A percentile compares a stretch with the other conserved stretches of the same genome.
Conservation (phyloP, 495 filamentous ascomycete genomes). For the Aspergillus campestris region DNA sequence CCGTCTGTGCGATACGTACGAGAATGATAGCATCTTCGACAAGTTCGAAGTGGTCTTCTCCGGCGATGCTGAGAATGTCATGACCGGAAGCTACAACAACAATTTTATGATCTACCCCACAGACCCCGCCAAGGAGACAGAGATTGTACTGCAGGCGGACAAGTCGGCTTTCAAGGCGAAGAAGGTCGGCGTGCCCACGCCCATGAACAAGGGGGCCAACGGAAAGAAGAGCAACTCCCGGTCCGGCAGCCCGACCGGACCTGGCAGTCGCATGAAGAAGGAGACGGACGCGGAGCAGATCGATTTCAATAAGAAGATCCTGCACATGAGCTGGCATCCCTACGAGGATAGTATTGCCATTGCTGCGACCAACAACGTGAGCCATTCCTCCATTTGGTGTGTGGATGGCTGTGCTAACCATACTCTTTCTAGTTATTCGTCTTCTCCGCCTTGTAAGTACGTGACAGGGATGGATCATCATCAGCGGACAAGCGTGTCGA, state of each 20-base stretch:
- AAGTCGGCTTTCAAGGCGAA: conserved; percentile 99
- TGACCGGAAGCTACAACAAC: conserved; percentile 99
- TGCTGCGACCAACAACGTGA: conserved; percentile 97
- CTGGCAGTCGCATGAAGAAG: conserved; percentile 92
- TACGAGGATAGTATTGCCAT: conserved; percentile 99
- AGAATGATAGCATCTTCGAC: conserved; percentile 99
- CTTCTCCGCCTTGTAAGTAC: conserved; percentile 84
- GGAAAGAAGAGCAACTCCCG: conserved; percentile 79
- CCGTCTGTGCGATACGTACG: conserved; percentile 93
- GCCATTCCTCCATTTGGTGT: conserved; percentile 16
- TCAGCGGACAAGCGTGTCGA: conserved; percentile 23
- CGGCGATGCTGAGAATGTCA: conserved; percentile 95
- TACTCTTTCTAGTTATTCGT: conserved; percentile 66
- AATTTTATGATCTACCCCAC: conserved; percentile 99
- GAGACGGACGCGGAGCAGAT: conserved; percentile 99
- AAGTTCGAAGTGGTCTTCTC: conserved; percentile 99
- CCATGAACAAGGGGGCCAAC: conserved; percentile 75
- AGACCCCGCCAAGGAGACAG: conserved; percentile 88
- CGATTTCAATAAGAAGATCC: conserved; percentile 99
- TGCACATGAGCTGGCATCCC: conserved; percentile 99
- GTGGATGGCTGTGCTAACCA: conserved; percentile 12
- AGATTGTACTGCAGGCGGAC: conserved; percentile 95
- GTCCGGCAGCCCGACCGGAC: conserved; percentile 83
- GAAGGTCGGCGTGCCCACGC: conserved; percentile 96
- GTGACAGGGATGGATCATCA: conserved; percentile 13